phyloP scores from a whole-genome alignment of 441 rosid species.

The Pelargonium cotyledonis region DNA sequence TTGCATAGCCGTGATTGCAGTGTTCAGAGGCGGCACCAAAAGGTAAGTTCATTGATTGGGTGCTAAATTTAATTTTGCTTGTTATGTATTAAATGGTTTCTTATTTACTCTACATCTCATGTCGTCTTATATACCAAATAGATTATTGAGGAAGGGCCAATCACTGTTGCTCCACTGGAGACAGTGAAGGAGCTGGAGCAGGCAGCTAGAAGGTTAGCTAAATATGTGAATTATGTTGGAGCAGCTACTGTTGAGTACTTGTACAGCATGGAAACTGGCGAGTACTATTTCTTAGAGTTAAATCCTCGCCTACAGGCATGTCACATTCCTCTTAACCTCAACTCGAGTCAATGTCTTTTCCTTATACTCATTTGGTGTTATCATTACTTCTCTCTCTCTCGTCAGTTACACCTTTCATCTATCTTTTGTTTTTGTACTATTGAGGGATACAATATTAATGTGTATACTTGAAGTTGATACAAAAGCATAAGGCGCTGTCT shows the following conservation, averaged over 20 bases:
- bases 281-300: constrained; percentile 95
- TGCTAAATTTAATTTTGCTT: background rate
- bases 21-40: constrained; percentile 98
- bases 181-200: constrained; percentile 88
- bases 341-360: constrained; percentile 15
- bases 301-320: constrained; percentile 96
- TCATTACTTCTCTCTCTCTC: background rate
- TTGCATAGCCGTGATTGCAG: constrained; percentile 99
- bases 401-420: background rate
- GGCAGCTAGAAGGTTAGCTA: constrained; percentile 97
- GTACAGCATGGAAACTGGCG: constrained; percentile 95
- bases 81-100: background rate
- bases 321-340: constrained; percentile 18
- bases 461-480: constrained; percentile 7
- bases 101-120: background rate
- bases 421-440: constrained; percentile 2
- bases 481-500: constrained; percentile 10
- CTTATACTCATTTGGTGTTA: background rate
- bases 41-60: constrained; percentile 16
- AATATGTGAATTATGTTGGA: constrained; percentile 86
- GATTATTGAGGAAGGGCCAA: constrained; percentile 99
- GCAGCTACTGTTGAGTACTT: constrained; percentile 99
- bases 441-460: constrained; percentile 11
- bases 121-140: background rate
- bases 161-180: constrained; percentile 81